Conservation (phyloP, 345 rosid species). For the Cardamine resedifolia region DNA sequence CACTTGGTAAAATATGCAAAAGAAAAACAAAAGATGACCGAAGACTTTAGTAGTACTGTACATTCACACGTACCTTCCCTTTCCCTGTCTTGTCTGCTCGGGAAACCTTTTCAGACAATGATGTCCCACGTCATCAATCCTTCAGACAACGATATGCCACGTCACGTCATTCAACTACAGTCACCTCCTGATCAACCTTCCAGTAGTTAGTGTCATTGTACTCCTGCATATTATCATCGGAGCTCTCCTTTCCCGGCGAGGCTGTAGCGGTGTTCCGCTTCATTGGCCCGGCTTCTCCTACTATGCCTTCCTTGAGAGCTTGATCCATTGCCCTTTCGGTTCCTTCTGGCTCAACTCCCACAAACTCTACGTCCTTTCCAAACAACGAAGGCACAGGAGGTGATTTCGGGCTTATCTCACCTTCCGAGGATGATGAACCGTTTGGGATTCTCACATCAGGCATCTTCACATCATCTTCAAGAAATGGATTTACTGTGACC, state of each 20-base stretch:
- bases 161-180: constrained; percentile 69
- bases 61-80: constrained; percentile 33
- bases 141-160: not conserved
- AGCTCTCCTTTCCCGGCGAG: constrained; percentile 53
- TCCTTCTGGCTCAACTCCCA: constrained; percentile 88
- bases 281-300: constrained; percentile 89
- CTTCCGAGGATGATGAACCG: constrained; percentile 38
- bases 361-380: constrained; percentile 91
- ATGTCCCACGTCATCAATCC: constrained; percentile 11
- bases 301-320: constrained; percentile 93
- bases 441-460: constrained; percentile 46
- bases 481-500: constrained; percentile 37
- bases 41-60: constrained; percentile 33
- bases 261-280: constrained; percentile 59
- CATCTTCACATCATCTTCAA: constrained; percentile 36
- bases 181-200: constrained; percentile 87
- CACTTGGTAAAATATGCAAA: constrained; percentile 7
- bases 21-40: constrained; percentile 7
- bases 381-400: constrained; percentile 68
- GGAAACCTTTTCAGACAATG: constrained; percentile 9
- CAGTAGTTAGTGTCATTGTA: constrained; percentile 93
- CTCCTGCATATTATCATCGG: constrained; percentile 71
- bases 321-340: constrained; percentile 97
- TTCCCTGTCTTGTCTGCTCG: not conserved
- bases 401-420: constrained; percentile 44